Percentiles rank a stretch among this genome's conserved stretches.
phyloP scores from a whole-genome alignment of 768 basidiomycete species.

The Hemileccinum rubropunctum region DNA sequence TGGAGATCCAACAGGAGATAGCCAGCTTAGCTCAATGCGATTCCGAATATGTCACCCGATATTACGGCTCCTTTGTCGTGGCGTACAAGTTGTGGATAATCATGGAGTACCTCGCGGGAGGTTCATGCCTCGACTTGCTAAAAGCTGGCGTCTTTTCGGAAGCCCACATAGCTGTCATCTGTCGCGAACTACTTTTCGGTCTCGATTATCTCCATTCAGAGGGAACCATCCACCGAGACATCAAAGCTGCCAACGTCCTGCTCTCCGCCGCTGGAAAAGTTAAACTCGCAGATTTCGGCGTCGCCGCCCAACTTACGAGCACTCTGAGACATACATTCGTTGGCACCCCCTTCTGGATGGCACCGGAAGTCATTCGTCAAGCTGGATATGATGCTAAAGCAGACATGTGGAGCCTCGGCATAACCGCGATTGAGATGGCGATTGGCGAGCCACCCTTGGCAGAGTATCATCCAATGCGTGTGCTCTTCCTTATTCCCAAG shows the following conservation, averaged over 20 bases:
- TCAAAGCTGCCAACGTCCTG: conserved; percentile 96
- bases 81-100: conserved; percentile 98
- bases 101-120: conserved; percentile 99
- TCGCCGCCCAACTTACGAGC: conserved; percentile 93
- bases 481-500: conserved; percentile 96
- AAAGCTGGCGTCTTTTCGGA: conserved; percentile 91
- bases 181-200: conserved; percentile 88
- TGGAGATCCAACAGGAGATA: conserved; percentile 98
- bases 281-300: conserved; percentile 98
- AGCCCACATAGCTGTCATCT: conserved; percentile 91
- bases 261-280: conserved; percentile 89
- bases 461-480: conserved; percentile 98
- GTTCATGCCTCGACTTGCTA: conserved; percentile 95
- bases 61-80: conserved; percentile 96
- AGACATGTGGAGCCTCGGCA: conserved; percentile 97
- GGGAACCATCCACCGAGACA: conserved; percentile 96
- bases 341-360: conserved; percentile 98
- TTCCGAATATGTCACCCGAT: conserved; percentile 93
- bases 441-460: conserved; percentile 95
- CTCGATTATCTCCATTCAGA: conserved; percentile 96
- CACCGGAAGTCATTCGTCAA: conserved; percentile 96
- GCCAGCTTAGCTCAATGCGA: conserved; percentile 94
- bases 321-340: conserved; percentile 97
- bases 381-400: conserved; percentile 95
- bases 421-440: conserved; percentile 98